A percentile compares a stretch with the other conserved stretches of the same genome.
phyloP scores from a whole-genome alignment of 2,329 filamentous ascomycete species.

The Aspergillus felis region DNA sequence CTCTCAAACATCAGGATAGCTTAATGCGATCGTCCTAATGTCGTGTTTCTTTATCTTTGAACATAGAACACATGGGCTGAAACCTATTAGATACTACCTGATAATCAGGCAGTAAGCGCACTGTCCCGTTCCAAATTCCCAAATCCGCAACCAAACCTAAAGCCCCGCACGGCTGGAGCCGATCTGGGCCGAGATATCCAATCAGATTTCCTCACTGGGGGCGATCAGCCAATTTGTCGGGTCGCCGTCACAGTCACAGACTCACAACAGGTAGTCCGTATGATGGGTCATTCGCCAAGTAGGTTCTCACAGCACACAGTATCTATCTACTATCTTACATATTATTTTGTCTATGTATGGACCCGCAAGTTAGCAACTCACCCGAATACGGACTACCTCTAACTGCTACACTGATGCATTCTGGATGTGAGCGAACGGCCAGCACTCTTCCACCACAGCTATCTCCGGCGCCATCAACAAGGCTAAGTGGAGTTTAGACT shows the following conservation, averaged over 20 bases:
- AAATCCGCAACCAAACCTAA: not conserved
- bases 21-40: not conserved
- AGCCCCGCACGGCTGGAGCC: slow-evolving; percentile 9
- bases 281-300: not conserved
- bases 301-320: too few relatives aligned
- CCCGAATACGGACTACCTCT: not conserved
- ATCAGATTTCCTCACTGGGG: not conserved
- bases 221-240: not conserved
- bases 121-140: not conserved
- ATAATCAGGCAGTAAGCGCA: not conserved
- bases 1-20: too few relatives aligned
- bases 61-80: not conserved
- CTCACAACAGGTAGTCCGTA: not conserved
- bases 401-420: not conserved
- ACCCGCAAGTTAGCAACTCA: not conserved
- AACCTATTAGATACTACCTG: not conserved
- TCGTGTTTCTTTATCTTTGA: not conserved
- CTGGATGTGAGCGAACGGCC: not conserved
- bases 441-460: not conserved
- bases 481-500: not conserved
- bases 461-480: not conserved
- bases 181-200: not conserved
- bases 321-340: not conserved
- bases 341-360: not conserved
- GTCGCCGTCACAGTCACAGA: not conserved